Conservation (phyloP, 2,329 filamentous ascomycete species). For the Trichoderma guizhouense region DNA sequence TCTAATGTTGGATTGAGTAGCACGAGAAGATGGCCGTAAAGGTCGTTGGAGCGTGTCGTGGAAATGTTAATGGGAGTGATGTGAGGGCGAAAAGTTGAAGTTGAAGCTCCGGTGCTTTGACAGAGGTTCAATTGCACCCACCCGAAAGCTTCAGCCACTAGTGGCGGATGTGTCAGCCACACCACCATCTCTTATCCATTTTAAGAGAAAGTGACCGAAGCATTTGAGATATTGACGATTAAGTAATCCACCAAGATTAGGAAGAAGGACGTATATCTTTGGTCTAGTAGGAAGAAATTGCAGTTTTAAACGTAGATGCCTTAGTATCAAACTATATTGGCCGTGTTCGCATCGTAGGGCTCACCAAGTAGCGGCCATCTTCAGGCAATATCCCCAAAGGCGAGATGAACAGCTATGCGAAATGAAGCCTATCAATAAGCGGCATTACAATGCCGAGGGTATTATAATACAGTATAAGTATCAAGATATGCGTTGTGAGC, state of each 20-base stretch:
- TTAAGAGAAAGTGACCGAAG: neutral
- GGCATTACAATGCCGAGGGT: conserved; percentile 1
- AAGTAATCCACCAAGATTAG: neutral
- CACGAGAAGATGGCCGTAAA: neutral
- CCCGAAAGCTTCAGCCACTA: conserved; percentile 17
- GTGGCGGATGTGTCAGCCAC: conserved; percentile 20
- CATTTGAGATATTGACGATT: neutral
- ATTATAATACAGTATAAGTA: conserved; percentile 5
- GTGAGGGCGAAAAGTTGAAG: neutral
- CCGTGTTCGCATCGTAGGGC: neutral
- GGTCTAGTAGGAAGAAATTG: neutral
- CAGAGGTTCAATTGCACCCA: neutral
- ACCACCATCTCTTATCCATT: neutral
- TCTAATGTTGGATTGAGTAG: neutral
- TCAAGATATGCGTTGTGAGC: neutral
- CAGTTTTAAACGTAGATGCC: neutral
- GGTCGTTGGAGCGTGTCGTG: neutral
- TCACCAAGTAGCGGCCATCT: neutral
- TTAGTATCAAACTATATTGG: neutral
- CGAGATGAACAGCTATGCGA: neutral
- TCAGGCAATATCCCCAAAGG: neutral
- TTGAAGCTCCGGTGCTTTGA: neutral
- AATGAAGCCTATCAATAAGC: conserved; percentile 2
- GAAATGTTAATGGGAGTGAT: neutral
- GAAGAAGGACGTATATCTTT: neutral